These are phyloP conservation scores for Fusarium newnesense DNA, from an alignment of 2,329 filamentous ascomycete genomes.

Conservation along the genomic window DNA sequence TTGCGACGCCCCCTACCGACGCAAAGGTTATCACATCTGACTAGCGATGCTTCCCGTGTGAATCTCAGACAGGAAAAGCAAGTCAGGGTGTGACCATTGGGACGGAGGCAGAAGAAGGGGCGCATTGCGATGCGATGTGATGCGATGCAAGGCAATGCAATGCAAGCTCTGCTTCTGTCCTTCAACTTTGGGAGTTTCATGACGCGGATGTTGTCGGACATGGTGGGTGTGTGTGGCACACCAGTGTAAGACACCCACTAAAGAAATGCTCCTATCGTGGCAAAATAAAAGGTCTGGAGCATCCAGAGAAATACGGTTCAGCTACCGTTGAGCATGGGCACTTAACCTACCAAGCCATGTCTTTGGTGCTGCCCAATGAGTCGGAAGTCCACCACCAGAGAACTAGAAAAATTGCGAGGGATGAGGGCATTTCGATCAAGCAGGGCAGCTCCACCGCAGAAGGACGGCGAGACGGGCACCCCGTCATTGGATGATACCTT, in stretches of 20 bases:
- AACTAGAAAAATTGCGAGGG: neutral
- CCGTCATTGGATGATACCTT: conserved; percentile 8
- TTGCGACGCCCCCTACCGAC: conserved; percentile 18
- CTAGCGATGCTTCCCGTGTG: conserved; percentile 34
- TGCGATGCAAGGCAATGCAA: neutral
- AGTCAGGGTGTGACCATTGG: conserved; percentile 7
- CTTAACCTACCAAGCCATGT: conserved; percentile 7
- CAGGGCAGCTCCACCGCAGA: neutral
- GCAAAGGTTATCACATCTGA: conserved; percentile 28
- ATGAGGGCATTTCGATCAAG: neutral
- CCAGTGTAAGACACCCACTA: conserved; percentile 33
- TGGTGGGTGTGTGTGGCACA: conserved; percentile 37
- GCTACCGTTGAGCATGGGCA: neutral
- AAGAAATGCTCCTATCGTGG: conserved; percentile 26
- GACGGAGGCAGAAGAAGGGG: neutral
- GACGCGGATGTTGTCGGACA: conserved; percentile 38
- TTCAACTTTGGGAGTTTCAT: conserved; percentile 30
- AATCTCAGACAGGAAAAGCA: conserved; percentile 35
- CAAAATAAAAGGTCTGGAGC: conserved; percentile 32
- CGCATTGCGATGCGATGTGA: neutral
- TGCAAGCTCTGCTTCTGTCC: conserved; percentile 1
- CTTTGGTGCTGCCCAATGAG: neutral
- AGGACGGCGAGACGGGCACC: neutral
- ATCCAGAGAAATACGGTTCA: conserved; percentile 17
- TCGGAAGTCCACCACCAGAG: neutral